These are phyloP conservation scores for Annona squamosa DNA, from an alignment of 164 flowering plant species.

Conservation along the genomic window DNA sequence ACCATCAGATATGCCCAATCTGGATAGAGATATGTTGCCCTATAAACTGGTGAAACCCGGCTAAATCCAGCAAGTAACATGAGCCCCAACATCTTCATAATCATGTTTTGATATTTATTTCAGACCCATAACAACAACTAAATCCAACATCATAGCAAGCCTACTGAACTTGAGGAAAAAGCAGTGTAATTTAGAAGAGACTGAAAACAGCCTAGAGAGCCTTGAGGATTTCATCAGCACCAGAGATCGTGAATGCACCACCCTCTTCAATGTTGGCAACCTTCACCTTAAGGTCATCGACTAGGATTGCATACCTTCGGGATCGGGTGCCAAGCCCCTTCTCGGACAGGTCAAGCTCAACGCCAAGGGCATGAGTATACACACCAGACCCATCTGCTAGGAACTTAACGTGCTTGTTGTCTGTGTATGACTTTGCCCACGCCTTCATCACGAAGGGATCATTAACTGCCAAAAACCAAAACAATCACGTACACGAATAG, in stretches of 20 bases:
- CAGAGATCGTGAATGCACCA: constrained; percentile 73
- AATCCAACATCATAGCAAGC: no score
- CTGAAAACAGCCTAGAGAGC: constrained; percentile 39
- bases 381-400: constrained; percentile 77
- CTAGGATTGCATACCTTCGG: constrained; percentile 70
- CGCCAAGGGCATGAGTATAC: constrained; percentile 79
- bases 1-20: no score
- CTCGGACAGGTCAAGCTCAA: constrained; percentile 81
- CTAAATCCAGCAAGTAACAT: no score
- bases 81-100: no score
- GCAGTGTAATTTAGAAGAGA: background rate
- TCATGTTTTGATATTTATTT: no score
- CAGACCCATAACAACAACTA: no score
- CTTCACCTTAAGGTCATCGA: constrained; percentile 75
- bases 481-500: background rate
- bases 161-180: no score
- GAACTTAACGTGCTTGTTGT: constrained; percentile 81
- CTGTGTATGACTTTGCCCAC: constrained; percentile 80
- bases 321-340: constrained; percentile 83
- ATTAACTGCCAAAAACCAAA: constrained; percentile 51
- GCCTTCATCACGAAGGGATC: constrained; percentile 98
- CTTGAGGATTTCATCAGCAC: constrained; percentile 82
- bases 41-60: no score
- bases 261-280: constrained; percentile 72
- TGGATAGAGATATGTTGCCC: no score